phyloP scores from a whole-genome alignment of 495 filamentous ascomycete genomes.

The Aspergillus taichungensis region DNA sequence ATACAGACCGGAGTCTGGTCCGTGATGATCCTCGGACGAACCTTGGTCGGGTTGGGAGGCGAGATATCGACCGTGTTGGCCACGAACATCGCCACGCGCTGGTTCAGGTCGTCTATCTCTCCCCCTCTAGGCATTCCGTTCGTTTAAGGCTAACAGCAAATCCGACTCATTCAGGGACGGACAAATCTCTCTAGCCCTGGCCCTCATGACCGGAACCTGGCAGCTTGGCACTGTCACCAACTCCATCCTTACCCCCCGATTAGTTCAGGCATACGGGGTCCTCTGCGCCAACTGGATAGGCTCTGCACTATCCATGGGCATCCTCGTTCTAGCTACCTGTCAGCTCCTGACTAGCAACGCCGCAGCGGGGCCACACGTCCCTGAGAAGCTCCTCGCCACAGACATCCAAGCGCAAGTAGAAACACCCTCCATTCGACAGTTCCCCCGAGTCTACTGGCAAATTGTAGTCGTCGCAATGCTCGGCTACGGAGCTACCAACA shows the following conservation, averaged over 20 bases:
- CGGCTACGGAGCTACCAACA: background rate
- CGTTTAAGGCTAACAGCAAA: no score
- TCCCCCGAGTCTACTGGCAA: background rate
- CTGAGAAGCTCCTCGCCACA: no score
- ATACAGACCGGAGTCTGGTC: background rate
- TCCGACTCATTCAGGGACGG: no score
- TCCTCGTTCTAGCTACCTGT: background rate
- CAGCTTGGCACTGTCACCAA: conserved; percentile 2
- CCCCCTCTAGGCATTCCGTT: no score
- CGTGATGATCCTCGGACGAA: conserved; percentile 1
- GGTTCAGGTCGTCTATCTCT: conserved; percentile 1
- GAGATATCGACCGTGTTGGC: conserved; percentile 1
- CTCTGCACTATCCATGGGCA: background rate
- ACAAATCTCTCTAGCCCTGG: no score
- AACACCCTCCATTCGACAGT: background rate
- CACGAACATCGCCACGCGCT: conserved; percentile 4
- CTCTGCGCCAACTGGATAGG: conserved; percentile 1
- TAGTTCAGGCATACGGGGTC: background rate
- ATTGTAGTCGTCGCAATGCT: background rate
- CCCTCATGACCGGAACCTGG: no score
- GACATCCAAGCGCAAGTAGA: no score
- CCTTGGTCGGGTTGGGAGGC: conserved; percentile 1
- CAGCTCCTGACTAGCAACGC: background rate
- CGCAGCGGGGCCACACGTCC: no score
- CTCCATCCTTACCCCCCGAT: background rate